Base-by-base conservation (phyloP, 2,329 filamentous ascomycete species). In the Xylogone sp. region DNA sequence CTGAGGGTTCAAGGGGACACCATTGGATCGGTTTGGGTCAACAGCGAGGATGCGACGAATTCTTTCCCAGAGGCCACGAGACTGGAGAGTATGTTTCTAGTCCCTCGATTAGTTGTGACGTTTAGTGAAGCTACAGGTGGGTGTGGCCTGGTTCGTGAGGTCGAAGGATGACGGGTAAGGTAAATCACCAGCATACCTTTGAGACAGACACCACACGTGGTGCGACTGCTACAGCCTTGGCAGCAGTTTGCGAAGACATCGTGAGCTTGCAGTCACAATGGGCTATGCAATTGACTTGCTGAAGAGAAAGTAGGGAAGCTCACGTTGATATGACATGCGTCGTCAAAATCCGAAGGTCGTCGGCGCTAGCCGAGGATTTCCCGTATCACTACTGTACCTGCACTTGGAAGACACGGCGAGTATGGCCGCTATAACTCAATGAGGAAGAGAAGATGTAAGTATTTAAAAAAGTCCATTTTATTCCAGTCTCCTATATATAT, bases 1-100 rank as follows among this genome's bases (percentile, higher is more conserved):
- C 76, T 92, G 86, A 42, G 91, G 85, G 80, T 97, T 97, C 65
- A 99, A 76, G 45, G 94, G 94, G 19, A 99, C 77, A 71, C 94
- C 94, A 65, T 87, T 91, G 60, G 92, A 97, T 59, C 94, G 92
- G 66, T 89, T 84, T 31, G 91, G 82, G 70, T 96, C 93, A 65
- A 99, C 75, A 60, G 90, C 83, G 60, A 97, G 72, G 62, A 86
- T 69, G 61, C 84, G 83, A 69, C 92, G 91, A 69, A 99, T 75
- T 51, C 75, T 76, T 67, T 93, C 91, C 88, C 90, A 97, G 71
- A 97, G 76, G 42, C 94, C 94, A 39, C 79, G 83, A 48, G 93
- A 94, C 69, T 96, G 89, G 58, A 97, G 77, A 31, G 92, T 96
- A 76, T 99, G 93, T 88, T 97, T 97, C 93, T 99, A 65, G 45